Conservation (phyloP, 371 early-diverging fungal species). For the Mortierella sp. region DNA sequence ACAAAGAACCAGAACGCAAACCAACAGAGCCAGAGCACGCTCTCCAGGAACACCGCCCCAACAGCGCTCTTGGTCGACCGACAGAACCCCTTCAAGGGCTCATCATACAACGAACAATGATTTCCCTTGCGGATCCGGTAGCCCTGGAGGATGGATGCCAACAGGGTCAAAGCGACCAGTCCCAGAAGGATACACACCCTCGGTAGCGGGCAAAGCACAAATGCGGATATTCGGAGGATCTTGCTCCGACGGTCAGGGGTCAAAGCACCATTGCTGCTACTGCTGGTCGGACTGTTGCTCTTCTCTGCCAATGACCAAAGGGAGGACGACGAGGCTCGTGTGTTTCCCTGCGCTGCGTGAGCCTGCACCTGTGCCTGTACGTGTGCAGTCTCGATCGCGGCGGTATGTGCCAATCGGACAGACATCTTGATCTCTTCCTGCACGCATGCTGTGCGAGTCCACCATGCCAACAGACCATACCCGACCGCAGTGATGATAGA, state of each 20-base stretch:
- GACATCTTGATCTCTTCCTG: not conserved
- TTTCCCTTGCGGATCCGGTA: conserved; percentile 23
- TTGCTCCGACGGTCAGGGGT: conserved; percentile 2
- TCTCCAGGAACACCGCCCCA: conserved; percentile 15
- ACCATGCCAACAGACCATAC: conserved; percentile 26
- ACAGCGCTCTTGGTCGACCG: conserved; percentile 19
- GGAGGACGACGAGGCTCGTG: not conserved
- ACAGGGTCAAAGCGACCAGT: conserved; percentile 15
- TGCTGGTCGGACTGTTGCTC: not conserved
- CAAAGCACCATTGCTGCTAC: not conserved
- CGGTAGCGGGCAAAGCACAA: conserved; percentile 14
- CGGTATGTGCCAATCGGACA: not conserved
- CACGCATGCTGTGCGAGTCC: not conserved
- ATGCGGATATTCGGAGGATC: conserved; percentile 10
- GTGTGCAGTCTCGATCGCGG: not conserved
- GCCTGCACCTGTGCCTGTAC: not conserved
- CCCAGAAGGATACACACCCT: conserved; percentile 23
- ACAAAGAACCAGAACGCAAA: conserved; percentile 25
- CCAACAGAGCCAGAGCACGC: conserved; percentile 35
- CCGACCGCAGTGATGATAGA: conserved; percentile 18
- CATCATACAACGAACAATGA: conserved; percentile 8
- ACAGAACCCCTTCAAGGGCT: conserved; percentile 11
- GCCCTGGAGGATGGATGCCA: conserved; percentile 20
- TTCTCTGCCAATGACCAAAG: conserved; percentile 12
- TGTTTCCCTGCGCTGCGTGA: not conserved